Evolutionary conservation across 2,329 filamentous ascomycete species (phyloP).

Genomic region (Epichloe amarillans): DNA sequence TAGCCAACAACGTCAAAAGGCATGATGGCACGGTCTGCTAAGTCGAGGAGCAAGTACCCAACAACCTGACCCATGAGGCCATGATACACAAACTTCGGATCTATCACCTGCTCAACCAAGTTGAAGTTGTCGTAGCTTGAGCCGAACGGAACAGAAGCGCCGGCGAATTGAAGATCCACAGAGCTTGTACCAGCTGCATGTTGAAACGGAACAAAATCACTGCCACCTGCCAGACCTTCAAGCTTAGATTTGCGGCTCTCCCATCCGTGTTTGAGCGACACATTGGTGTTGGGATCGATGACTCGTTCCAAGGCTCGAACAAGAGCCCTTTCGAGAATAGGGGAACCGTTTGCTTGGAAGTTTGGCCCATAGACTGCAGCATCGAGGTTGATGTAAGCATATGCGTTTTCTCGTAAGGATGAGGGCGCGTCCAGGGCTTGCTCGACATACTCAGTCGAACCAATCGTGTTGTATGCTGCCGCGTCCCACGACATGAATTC

Average conservation of each 20-base stretch:
- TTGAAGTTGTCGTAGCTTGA: conserved; percentile 85
- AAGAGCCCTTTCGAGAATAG: conserved; percentile 62
- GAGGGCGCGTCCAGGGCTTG: conserved; percentile 47
- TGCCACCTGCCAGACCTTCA: conserved; percentile 56
- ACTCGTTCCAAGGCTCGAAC: conserved; percentile 62
- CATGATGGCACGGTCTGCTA: conserved; percentile 67
- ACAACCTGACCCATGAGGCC: conserved; percentile 65
- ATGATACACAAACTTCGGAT: conserved; percentile 76
- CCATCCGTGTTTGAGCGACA: conserved; percentile 65
- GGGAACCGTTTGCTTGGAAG: conserved; percentile 69
- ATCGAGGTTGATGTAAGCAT: conserved; percentile 87
- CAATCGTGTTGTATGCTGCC: conserved; percentile 83
- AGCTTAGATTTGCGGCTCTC: conserved; percentile 48
- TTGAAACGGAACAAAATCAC: conserved; percentile 85
- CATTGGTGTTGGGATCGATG: conserved; percentile 56
- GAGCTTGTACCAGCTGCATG: conserved; percentile 80
- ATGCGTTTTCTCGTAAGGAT: conserved; percentile 55
- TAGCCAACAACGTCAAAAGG: conserved; percentile 73
- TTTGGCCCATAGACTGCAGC: conserved; percentile 62
- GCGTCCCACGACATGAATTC: conserved; percentile 97
- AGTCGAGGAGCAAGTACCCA: conserved; percentile 70
- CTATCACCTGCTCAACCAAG: conserved; percentile 68
- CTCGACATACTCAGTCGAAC: conserved; percentile 91
- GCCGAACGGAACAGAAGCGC: conserved; percentile 55
- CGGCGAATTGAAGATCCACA: conserved; percentile 69